Percentiles rank a stretch among this genome's conserved stretches.
phyloP scores from a whole-genome alignment of 257 asterid genomes.

The Mitragyna speciosa region DNA sequence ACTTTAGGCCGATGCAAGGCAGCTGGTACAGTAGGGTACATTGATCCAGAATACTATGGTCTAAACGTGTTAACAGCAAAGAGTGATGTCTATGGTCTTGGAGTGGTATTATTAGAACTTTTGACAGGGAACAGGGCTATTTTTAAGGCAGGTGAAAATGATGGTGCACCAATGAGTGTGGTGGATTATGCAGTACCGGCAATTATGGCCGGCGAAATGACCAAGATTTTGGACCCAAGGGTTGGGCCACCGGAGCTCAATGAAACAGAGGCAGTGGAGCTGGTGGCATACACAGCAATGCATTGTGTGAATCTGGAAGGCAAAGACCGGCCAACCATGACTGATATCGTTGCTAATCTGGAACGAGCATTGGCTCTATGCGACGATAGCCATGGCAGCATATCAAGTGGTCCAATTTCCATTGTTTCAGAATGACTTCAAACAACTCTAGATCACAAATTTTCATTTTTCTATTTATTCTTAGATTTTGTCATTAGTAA shows the following conservation, averaged over 20 bases:
- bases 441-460: conserved; percentile 10
- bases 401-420: conserved; percentile 67
- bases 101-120: conserved; percentile 68
- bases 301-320: conserved; percentile 88
- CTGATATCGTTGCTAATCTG: conserved; percentile 71
- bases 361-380: conserved; percentile 72
- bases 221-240: conserved; percentile 48
- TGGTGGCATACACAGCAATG: conserved; percentile 83
- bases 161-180: conserved; percentile 50
- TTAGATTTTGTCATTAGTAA: not conserved
- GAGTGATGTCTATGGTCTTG: conserved; percentile 86
- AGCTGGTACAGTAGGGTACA: conserved; percentile 83
- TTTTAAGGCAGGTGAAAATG: conserved; percentile 47
- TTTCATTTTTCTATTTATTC: not conserved
- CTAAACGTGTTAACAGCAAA: conserved; percentile 72
- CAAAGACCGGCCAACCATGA: conserved; percentile 75
- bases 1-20: conserved; percentile 52
- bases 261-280: conserved; percentile 76
- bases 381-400: conserved; percentile 75
- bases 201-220: conserved; percentile 58
- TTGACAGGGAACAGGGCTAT: conserved; percentile 77
- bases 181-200: conserved; percentile 76
- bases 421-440: conserved; percentile 56
- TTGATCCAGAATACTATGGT: conserved; percentile 77
- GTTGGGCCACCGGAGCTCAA: conserved; percentile 53